Percentiles rank a stretch among this genome's conserved stretches.
These are phyloP conservation scores for Curvularia lunata DNA, from an alignment of 2,329 filamentous ascomycete genomes.

Conservation along the genomic window DNA sequence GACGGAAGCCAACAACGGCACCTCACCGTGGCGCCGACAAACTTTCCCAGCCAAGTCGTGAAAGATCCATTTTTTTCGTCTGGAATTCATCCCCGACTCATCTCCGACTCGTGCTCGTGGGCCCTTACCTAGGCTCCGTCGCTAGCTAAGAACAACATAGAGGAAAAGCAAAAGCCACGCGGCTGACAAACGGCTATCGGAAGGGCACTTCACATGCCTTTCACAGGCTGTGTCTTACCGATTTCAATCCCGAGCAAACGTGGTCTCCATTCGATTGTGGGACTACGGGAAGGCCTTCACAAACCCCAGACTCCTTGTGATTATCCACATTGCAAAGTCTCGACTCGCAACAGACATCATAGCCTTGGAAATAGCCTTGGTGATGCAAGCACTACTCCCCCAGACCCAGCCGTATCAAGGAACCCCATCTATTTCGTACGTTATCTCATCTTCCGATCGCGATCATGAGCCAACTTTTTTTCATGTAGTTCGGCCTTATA, in stretches of 20 bases:
- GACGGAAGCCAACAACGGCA: constrained; percentile 5
- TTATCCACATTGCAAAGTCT: background rate
- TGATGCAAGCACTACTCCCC: background rate
- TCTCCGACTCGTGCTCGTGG: constrained; percentile 6
- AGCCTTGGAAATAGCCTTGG: background rate
- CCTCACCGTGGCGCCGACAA: constrained; percentile 4
- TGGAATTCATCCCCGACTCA: constrained; percentile 8
- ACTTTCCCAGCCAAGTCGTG: constrained; percentile 2
- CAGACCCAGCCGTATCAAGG: background rate
- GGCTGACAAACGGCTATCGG: constrained; percentile 1
- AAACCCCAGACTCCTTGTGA: background rate
- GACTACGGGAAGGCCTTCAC: background rate
- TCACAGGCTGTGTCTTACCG: background rate
- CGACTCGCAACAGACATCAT: background rate
- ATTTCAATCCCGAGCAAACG: constrained; percentile 1
- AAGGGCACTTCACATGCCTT: background rate
- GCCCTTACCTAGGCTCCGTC: background rate
- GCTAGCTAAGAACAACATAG: constrained; percentile 8
- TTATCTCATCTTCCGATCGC: constrained; percentile 1
- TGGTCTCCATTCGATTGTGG: background rate
- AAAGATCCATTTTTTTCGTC: constrained; percentile 2
- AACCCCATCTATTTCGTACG: background rate
- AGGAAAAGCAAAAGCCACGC: constrained; percentile 13
- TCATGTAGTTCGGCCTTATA: background rate
- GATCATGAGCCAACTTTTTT: background rate